These are phyloP conservation scores for Arthrobotrys musiformis DNA, from an alignment of 2,329 filamentous ascomycete species.

Conservation along the genomic window DNA sequence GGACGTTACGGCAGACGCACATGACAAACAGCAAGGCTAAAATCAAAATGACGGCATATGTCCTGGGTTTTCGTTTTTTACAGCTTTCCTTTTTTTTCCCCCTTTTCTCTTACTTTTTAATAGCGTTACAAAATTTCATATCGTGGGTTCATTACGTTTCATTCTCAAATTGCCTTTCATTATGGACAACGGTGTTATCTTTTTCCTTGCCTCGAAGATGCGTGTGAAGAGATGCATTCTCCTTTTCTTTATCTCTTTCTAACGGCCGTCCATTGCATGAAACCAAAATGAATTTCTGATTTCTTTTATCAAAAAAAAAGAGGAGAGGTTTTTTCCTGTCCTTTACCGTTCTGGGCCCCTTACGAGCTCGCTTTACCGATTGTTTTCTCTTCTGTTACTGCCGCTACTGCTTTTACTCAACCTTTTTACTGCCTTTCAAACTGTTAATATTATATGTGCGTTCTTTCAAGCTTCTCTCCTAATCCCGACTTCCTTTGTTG, in stretches of 20 bases:
- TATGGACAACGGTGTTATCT: conserved; percentile 38
- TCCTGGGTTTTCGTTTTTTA: conserved; percentile 41
- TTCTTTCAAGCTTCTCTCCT: conserved; percentile 22
- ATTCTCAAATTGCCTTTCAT: conserved; percentile 42
- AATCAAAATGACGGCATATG: conserved; percentile 45
- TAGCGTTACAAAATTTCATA: conserved; percentile 45
- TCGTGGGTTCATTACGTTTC: conserved; percentile 28
- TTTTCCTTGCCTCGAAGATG: conserved; percentile 31
- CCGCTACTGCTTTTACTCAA: background rate
- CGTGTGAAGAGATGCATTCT: conserved; percentile 51
- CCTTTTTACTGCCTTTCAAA: conserved; percentile 23
- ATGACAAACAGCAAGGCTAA: conserved; percentile 41
- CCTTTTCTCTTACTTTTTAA: conserved; percentile 38
- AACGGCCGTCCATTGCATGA: conserved; percentile 51
- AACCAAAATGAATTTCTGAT: conserved; percentile 43
- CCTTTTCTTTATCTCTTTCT: conserved; percentile 23
- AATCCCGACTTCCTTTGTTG: background rate
- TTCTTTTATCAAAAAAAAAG: conserved; percentile 18
- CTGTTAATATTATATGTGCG: conserved; percentile 44
- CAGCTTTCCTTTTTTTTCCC: background rate
- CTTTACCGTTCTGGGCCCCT: background rate
- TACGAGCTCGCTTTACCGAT: conserved; percentile 1
- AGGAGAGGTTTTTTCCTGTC: conserved; percentile 25
- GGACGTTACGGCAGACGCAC: conserved; percentile 49
- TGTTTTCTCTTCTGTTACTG: background rate